Evolutionary conservation across 768 basidiomycete species (phyloP).

Genomic region (Tylopilus felleus): DNA sequence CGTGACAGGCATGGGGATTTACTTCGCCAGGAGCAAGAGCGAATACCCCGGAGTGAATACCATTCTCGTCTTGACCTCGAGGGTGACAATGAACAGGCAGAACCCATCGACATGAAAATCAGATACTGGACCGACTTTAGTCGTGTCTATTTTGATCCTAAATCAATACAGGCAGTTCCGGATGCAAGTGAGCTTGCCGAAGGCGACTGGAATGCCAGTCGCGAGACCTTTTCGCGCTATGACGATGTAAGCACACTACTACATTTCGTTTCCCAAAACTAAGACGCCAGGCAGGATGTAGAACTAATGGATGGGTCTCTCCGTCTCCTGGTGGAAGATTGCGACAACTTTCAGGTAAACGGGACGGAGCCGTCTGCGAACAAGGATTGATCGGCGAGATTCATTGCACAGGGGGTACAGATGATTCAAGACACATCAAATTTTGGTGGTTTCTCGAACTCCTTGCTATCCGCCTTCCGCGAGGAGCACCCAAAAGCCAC

Average conservation of each 20-base stretch:
- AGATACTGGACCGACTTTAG: slow-evolving; percentile 53
- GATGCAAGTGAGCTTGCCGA: slow-evolving; percentile 48
- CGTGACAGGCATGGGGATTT: slow-evolving; percentile 46
- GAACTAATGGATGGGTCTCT: slow-evolving; percentile 68
- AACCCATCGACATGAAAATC: slow-evolving; percentile 23
- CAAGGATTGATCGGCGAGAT: background rate
- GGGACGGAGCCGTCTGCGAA: background rate
- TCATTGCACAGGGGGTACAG: slow-evolving; percentile 57
- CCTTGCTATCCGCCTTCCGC: slow-evolving; percentile 56
- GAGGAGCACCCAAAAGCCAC: slow-evolving; percentile 71
- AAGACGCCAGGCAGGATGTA: slow-evolving; percentile 42
- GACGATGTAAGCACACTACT: slow-evolving; percentile 45
- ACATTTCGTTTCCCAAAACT: background rate
- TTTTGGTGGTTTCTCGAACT: slow-evolving; percentile 64
- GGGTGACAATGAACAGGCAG: slow-evolving; percentile 7
- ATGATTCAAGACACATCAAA: slow-evolving; percentile 55
- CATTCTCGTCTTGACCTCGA: slow-evolving; percentile 42
- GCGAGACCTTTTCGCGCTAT: slow-evolving; percentile 49
- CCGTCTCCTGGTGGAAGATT: slow-evolving; percentile 69
- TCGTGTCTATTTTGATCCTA: slow-evolving; percentile 57
- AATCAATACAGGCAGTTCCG: slow-evolving; percentile 61
- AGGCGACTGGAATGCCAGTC: slow-evolving; percentile 55
- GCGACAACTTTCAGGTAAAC: slow-evolving; percentile 66
- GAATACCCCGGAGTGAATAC: slow-evolving; percentile 52
- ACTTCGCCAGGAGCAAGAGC: slow-evolving; percentile 50